Evolutionary conservation across 106 monocot species (phyloP).

Genomic region (Hemerocallis citrina): DNA sequence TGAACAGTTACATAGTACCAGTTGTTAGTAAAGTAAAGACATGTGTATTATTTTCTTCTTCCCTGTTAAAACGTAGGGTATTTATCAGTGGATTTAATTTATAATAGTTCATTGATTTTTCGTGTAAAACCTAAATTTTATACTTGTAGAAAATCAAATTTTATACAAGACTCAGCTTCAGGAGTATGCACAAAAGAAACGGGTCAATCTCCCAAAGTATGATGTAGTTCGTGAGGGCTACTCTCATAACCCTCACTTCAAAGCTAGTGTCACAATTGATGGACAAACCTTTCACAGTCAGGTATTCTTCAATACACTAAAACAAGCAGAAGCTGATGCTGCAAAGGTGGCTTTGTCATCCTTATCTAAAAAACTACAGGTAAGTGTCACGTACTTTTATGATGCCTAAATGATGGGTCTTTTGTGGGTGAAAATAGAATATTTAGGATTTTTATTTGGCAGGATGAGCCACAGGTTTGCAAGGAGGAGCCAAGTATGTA

Average conservation of each 20-base stretch:
- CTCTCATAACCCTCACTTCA: conserved; percentile 29
- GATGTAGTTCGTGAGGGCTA: conserved; percentile 20
- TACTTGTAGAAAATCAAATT: conserved; percentile 28
- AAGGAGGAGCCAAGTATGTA: too few species aligned
- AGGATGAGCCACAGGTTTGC: conserved; percentile 43
- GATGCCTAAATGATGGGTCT: not conserved
- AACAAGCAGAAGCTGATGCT: conserved; percentile 70
- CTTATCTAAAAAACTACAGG: conserved; percentile 35
- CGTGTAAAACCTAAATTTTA: too few species aligned
- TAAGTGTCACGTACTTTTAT: conserved; percentile 8
- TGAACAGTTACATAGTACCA: too few species aligned
- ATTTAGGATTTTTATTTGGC: too few species aligned
- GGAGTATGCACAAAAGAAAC: conserved; percentile 43
- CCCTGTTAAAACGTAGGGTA: too few species aligned
- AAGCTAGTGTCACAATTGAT: conserved; percentile 56
- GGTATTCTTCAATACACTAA: conserved; percentile 32
- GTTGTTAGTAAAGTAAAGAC: too few species aligned
- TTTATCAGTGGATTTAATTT: too few species aligned
- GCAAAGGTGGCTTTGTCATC: conserved; percentile 49
- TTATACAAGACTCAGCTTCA: conserved; percentile 53
- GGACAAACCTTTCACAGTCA: conserved; percentile 45
- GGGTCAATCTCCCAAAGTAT: conserved; percentile 32
- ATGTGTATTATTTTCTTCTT: too few species aligned
- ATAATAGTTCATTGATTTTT: too few species aligned
- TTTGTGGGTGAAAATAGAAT: too few species aligned